phyloP scores from a whole-genome alignment of 2,329 filamentous ascomycete species.

The Neurospora sp. region DNA sequence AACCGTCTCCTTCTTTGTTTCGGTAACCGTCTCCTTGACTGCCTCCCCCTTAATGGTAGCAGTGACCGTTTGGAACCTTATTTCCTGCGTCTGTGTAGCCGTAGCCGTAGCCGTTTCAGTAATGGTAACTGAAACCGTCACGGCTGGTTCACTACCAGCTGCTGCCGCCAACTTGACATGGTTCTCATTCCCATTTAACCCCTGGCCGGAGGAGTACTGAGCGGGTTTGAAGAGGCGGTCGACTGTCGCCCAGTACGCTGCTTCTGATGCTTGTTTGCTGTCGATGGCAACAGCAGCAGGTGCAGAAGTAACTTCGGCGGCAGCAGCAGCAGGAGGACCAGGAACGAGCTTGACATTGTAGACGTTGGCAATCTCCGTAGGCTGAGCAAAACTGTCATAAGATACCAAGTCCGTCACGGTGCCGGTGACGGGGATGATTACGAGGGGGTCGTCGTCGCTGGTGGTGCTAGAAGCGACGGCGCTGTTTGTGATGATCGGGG shows the following conservation, averaged over 20 bases:
- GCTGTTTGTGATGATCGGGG: not conserved
- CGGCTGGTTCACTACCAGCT: no score
- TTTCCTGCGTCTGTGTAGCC: not conserved
- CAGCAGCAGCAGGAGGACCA: not conserved
- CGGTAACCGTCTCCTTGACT: not conserved
- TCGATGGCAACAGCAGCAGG: conserved; percentile 15
- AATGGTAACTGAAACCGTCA: no score
- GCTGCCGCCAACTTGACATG: not conserved
- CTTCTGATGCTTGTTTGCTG: not conserved
- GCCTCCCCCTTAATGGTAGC: not conserved
- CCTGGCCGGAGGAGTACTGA: not conserved
- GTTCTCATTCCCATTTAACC: not conserved
- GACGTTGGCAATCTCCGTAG: not conserved
- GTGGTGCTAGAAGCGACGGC: not conserved
- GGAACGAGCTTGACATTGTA: not conserved
- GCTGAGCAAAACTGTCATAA: not conserved
- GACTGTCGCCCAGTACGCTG: not conserved
- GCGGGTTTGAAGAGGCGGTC: not conserved
- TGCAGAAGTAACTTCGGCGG: not conserved
- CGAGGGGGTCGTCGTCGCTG: not conserved
- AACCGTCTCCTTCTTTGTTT: not conserved
- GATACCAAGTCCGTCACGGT: not conserved
- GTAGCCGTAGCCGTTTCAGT: not conserved
- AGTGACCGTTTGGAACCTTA: not conserved
- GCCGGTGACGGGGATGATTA: not conserved